Conservation (phyloP, 306 rosid species). For the Quercus ilex region DNA sequence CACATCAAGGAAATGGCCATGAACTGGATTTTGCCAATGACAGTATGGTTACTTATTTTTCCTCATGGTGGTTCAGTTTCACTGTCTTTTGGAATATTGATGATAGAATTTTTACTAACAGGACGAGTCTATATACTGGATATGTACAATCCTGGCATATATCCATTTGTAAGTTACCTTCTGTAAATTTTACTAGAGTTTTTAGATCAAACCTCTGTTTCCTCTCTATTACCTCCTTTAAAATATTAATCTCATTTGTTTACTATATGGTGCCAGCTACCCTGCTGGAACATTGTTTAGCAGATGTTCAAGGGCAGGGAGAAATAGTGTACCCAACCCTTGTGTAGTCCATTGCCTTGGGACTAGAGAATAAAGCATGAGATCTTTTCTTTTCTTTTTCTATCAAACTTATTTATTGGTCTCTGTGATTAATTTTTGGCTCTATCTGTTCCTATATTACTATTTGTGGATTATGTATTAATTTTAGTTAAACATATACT, state of each 20-base stretch:
- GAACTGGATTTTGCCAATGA: slow-evolving; percentile 75
- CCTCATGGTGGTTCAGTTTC: slow-evolving; percentile 22
- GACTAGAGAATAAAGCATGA: neutral
- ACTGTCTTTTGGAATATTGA: slow-evolving; percentile 9
- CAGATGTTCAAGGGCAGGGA: neutral
- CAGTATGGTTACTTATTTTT: slow-evolving; percentile 47
- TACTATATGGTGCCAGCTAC: neutral
- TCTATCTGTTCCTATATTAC: neutral
- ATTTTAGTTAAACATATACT: neutral
- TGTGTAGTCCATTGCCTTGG: neutral
- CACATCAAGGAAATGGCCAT: slow-evolving; percentile 98
- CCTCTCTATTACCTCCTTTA: too few species aligned
- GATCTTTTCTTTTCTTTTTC: neutral
- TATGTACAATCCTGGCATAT: slow-evolving; percentile 89
- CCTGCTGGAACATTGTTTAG: neutral
- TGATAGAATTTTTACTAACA: slow-evolving; percentile 40
- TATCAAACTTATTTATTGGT: neutral
- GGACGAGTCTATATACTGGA: slow-evolving; percentile 83
- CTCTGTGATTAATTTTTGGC: neutral
- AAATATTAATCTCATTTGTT: neutral
- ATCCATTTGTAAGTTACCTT: slow-evolving; percentile 71
- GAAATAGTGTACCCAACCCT: neutral
- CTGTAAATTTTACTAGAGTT: neutral
- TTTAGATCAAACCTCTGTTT: too few species aligned
- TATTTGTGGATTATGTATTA: neutral